Evolutionary conservation across 352 stramenopile genomes (phyloP).

Genomic region (Globisporangium alternatum): DNA sequence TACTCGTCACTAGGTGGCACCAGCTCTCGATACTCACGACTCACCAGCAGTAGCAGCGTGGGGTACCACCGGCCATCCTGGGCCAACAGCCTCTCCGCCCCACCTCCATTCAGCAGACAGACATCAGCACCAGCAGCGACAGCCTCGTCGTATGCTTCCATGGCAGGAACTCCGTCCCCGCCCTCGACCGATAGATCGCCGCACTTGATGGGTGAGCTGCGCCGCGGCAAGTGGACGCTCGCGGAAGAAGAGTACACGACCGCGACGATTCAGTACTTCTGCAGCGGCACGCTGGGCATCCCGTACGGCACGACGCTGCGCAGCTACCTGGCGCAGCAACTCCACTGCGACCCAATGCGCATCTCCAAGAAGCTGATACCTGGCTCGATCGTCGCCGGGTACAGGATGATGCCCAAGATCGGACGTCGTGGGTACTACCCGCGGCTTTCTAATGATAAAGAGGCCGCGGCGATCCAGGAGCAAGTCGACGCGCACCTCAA

Average conservation of each 20-base stretch:
- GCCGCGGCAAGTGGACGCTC: slow-evolving; percentile 68
- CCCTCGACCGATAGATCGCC: background rate
- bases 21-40: background rate
- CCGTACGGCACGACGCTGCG: slow-evolving; percentile 74
- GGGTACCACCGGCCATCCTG: background rate
- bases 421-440: slow-evolving; percentile 65
- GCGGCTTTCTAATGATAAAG: slow-evolving; percentile 30
- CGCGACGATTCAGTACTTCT: slow-evolving; percentile 67
- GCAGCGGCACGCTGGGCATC: slow-evolving; percentile 51
- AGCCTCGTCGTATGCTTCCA: too few relatives aligned
- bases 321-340: slow-evolving; percentile 61
- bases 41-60: background rate
- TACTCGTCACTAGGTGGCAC: background rate
- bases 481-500: slow-evolving; percentile 35
- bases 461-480: slow-evolving; percentile 16
- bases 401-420: slow-evolving; percentile 74
- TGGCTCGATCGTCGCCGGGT: slow-evolving; percentile 48
- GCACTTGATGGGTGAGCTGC: slow-evolving; percentile 23
- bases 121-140: background rate
- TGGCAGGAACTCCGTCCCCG: background rate
- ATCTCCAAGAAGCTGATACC: slow-evolving; percentile 80
- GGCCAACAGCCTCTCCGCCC: background rate
- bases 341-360: slow-evolving; percentile 77
- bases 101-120: background rate
- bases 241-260: slow-evolving; percentile 62